Conservation (phyloP, 1,139 yeast species). For the Suhomyces maxii region DNA sequence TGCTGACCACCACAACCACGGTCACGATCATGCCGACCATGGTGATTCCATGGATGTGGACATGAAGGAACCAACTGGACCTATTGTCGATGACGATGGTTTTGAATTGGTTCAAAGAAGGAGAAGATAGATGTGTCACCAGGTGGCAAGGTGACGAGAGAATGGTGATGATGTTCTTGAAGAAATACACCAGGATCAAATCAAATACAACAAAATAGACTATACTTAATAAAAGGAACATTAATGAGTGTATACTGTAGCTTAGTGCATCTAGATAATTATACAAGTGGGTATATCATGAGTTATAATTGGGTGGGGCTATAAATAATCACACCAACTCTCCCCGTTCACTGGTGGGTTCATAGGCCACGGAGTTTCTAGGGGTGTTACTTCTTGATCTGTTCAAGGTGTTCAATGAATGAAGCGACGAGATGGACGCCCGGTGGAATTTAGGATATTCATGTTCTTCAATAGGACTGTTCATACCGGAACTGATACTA, state of each 20-base stretch:
- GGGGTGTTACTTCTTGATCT: constrained; percentile 42
- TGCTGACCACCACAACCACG: constrained; percentile 35
- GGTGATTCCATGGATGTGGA: constrained; percentile 40
- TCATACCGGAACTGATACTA: constrained; percentile 26
- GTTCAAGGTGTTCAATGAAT: constrained; percentile 44
- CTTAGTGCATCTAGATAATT: too few species aligned
- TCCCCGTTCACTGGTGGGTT: not conserved
- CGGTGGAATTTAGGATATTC: constrained; percentile 21
- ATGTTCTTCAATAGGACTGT: constrained; percentile 35
- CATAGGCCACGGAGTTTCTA: constrained; percentile 29
- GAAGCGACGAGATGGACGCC: constrained; percentile 41
- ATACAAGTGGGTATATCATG: too few species aligned
- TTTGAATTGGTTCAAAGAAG: constrained; percentile 81
- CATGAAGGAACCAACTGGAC: constrained; percentile 46
- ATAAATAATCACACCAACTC: not conserved
- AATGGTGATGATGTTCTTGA: not conserved
- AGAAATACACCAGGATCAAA: too few species aligned
- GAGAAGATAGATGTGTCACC: constrained; percentile 33
- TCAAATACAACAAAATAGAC: too few species aligned
- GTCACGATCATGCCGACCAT: constrained; percentile 12
- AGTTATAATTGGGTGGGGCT: not conserved
- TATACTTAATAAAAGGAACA: too few species aligned
- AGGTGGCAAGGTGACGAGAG: not conserved
- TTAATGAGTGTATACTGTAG: too few species aligned
- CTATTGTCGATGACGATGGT: constrained; percentile 89